Conservation (phyloP, 495 filamentous ascomycete species). For the Talaromyces ruber region DNA sequence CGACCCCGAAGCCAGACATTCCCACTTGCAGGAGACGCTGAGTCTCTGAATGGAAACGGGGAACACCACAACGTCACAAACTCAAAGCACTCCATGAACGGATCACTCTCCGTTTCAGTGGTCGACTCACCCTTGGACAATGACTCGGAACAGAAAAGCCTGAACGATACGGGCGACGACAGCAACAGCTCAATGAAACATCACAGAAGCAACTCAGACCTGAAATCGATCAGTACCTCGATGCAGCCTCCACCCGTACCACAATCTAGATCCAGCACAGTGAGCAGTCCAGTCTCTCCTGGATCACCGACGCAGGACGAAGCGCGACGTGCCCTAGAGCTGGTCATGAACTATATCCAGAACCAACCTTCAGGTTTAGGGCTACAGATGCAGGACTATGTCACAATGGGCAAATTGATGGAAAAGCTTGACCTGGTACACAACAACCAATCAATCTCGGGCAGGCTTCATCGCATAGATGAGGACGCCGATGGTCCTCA, state of each 20-base stretch:
- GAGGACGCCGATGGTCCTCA: constrained; percentile 32
- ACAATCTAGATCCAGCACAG: constrained; percentile 23
- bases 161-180: constrained; percentile 13
- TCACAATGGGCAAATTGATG: constrained; percentile 75
- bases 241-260: constrained; percentile 38
- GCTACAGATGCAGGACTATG: constrained; percentile 73
- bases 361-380: constrained; percentile 59
- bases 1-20: constrained; percentile 90
- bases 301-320: constrained; percentile 84
- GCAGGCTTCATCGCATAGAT: constrained; percentile 60
- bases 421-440: constrained; percentile 73
- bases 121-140: constrained; percentile 66
- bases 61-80: constrained; percentile 45
- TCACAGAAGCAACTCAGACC: constrained; percentile 36
- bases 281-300: constrained; percentile 29
- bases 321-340: constrained; percentile 74
- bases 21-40: constrained; percentile 63
- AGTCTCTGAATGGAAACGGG: constrained; percentile 52
- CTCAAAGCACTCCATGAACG: constrained; percentile 48
- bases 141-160: not conserved
- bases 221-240: constrained; percentile 26
- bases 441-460: constrained; percentile 47
- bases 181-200: constrained; percentile 32
- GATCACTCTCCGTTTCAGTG: constrained; percentile 49
- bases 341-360: constrained; percentile 78